These are phyloP conservation scores for Ophiostoma sp. DNA, from an alignment of 2,329 filamentous ascomycete species.

Conservation along the genomic window DNA sequence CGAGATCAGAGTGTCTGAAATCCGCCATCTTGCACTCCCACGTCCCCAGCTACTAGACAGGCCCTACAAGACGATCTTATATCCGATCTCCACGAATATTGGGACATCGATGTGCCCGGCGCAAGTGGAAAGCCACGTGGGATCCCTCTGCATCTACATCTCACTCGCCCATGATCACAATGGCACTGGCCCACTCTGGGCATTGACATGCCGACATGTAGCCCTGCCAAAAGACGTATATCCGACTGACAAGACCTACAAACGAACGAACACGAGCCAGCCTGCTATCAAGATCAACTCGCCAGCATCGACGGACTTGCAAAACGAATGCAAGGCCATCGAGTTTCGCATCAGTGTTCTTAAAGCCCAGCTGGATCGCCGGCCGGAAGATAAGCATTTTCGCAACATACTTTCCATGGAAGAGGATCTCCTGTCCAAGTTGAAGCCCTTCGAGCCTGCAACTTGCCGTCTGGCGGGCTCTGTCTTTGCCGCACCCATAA, in stretches of 20 bases:
- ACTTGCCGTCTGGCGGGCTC: background rate
- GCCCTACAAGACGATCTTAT: background rate
- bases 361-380: background rate
- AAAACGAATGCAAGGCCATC: background rate
- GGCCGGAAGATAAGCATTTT: background rate
- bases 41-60: background rate
- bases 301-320: background rate
- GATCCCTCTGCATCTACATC: background rate
- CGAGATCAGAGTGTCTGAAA: background rate
- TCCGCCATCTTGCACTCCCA: background rate
- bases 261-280: background rate
- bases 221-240: background rate
- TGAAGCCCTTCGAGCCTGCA: background rate
- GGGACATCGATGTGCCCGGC: background rate
- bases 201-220: background rate
- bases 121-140: background rate
- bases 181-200: background rate
- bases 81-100: background rate
- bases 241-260: background rate
- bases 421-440: background rate
- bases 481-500: background rate
- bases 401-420: background rate
- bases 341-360: background rate
- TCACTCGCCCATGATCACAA: background rate
- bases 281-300: conserved; percentile 3